These are phyloP conservation scores for Schoenoplectus triqueter DNA, from an alignment of 202 grass and related monocot species.

Conservation along the genomic window DNA sequence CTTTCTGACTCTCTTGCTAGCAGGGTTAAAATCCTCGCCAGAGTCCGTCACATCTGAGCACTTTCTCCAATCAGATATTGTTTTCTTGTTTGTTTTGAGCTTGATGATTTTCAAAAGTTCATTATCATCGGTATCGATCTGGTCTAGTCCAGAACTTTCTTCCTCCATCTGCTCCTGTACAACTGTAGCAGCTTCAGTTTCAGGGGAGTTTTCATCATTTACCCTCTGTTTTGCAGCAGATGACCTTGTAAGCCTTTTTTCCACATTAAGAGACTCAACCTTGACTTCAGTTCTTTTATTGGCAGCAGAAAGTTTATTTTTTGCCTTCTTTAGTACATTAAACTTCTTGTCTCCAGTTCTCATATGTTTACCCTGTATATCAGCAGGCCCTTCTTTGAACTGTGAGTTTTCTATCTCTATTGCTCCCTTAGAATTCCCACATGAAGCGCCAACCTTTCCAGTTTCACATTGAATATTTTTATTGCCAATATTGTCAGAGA, in stretches of 20 bases:
- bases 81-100: constrained; percentile 1
- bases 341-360: constrained; percentile 6
- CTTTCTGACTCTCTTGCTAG: constrained; percentile 42
- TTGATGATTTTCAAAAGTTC: constrained; percentile 14
- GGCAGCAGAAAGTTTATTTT: background rate
- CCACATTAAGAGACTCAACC: constrained; percentile 35
- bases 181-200: constrained; percentile 24
- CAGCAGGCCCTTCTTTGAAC: background rate
- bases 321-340: constrained; percentile 7
- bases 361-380: background rate
- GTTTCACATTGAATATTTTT: background rate
- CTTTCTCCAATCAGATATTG: constrained; percentile 26
- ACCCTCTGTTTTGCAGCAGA: constrained; percentile 58
- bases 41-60: constrained; percentile 21
- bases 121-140: constrained; percentile 26
- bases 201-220: constrained; percentile 41
- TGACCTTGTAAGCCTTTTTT: constrained; percentile 81
- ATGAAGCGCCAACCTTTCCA: constrained; percentile 11
- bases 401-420: background rate
- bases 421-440: background rate
- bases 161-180: constrained; percentile 41
- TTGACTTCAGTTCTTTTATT: constrained; percentile 14
- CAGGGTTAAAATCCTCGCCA: constrained; percentile 26
- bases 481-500: background rate
- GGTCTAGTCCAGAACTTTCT: constrained; percentile 34